phyloP scores from a whole-genome alignment of 371 early-diverging fungal genomes.

The Mortierella sp. region DNA sequence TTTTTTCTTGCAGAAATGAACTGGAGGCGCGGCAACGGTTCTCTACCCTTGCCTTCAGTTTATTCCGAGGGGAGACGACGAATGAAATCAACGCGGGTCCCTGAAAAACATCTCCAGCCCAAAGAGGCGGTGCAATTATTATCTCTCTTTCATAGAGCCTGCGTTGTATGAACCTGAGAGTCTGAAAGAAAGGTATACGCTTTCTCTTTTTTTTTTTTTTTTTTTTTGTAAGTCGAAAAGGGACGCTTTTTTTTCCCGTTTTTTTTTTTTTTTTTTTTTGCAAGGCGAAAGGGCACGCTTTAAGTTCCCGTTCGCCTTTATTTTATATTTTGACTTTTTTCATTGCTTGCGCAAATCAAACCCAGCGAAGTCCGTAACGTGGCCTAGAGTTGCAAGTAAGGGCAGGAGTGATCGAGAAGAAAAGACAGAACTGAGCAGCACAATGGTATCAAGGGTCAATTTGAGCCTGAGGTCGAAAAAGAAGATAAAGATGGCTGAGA shows the following conservation, averaged over 20 bases:
- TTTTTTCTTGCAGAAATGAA: not conserved
- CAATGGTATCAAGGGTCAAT: not conserved
- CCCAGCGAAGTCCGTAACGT: not conserved
- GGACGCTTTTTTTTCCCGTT: not conserved
- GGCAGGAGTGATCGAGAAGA: not conserved
- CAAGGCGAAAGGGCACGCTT: not conserved
- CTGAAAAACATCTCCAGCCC: not conserved
- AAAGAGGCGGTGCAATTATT: not conserved
- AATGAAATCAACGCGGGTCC: not conserved
- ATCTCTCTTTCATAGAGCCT: not conserved
- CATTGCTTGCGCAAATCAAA: slow-evolving; percentile 4
- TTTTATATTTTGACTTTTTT: not conserved
- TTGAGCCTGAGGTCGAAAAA: not conserved
- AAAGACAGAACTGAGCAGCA: not conserved
- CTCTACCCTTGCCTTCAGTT: not conserved
- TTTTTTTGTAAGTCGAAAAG: not conserved
- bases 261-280: not conserved
- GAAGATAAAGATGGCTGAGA: not conserved
- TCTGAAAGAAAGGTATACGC: not conserved
- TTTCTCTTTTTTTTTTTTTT: not conserved
- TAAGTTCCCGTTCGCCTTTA: too few species aligned
- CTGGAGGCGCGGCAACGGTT: not conserved
- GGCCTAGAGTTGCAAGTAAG: not conserved
- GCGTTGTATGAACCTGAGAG: not conserved
- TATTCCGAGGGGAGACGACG: not conserved